Evolutionary conservation across 805 yeast species (phyloP), one percentile per base, ranked within the genome.

Genomic region (Starmerella stellata): DNA sequence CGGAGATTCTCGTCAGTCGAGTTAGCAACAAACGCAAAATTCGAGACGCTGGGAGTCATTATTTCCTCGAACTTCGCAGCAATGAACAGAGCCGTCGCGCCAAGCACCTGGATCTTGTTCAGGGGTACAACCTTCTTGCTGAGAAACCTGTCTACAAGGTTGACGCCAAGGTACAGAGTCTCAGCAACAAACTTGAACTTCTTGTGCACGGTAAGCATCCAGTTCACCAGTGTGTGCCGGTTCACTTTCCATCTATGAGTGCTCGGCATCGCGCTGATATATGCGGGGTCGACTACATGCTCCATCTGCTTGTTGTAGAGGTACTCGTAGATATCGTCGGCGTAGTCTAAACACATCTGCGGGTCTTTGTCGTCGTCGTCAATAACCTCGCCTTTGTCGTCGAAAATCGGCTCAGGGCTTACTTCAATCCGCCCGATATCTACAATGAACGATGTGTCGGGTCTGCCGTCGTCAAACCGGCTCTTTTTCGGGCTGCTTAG

Each of bases 31-130:
- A 78, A 78, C 2, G 93, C 79, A 55, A 80, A 85, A 57, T 80
- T 79, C 43, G 75, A 70, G 23, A 85, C 75, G 27, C 85, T 75
- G 9, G 95, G 95, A 9, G 82, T 68, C 54, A 75, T 78, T 21
- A 85, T 92, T 60, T 85, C 95, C 61, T 85, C 95, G 56, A 78
- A 85, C 60, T 87, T 87, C 21, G 95, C 92, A 9, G 96, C 95
- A 13, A 44, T 77, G 57, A 82, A 80, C 41, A 85, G 61, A 11
- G 85, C 68, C 1, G 93, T 80, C 1, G 90, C 78, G 4, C 94
- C 94, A 39, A 82, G 65, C 44, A 83, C 66, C 62, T 85, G 95
- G 36, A 85, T 59, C 58, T 78, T 72, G 51, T 76, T 82, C 42
- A 83, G 72, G 41, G 76, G 76, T 51, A 78, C 82, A 39, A 66